Conservation (phyloP, 805 yeast species). For the Candida endomychidarum region DNA sequence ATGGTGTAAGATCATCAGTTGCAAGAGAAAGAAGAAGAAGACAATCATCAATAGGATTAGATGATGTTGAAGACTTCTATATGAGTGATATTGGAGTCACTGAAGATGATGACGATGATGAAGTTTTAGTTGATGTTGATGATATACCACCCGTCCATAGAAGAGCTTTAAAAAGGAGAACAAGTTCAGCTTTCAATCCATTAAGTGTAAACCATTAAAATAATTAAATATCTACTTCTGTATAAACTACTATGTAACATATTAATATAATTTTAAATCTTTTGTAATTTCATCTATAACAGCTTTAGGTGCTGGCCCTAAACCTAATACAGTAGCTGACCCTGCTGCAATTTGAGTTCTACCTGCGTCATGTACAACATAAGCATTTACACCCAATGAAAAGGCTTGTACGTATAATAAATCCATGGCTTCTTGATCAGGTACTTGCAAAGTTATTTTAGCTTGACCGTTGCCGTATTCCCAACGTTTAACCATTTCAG, state of each 20-base stretch:
- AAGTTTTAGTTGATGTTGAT: slow-evolving; percentile 39
- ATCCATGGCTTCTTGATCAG: slow-evolving; percentile 70
- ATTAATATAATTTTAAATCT: slow-evolving; percentile 66
- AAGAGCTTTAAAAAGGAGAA: slow-evolving; percentile 35
- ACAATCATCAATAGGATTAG: slow-evolving; percentile 42
- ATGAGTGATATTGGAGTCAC: slow-evolving; percentile 41
- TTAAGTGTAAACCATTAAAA: slow-evolving; percentile 22
- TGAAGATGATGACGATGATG: slow-evolving; percentile 31
- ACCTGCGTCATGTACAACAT: slow-evolving; percentile 93
- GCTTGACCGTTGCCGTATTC: slow-evolving; percentile 80
- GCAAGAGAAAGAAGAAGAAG: slow-evolving; percentile 32
- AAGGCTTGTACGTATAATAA: slow-evolving; percentile 77
- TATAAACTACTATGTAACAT: neutral
- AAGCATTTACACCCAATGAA: slow-evolving; percentile 72
- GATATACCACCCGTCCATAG: slow-evolving; percentile 26
- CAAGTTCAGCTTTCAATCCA: slow-evolving; percentile 45
- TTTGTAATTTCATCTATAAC: slow-evolving; percentile 82
- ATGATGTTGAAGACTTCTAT: slow-evolving; percentile 44
- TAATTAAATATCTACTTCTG: neutral
- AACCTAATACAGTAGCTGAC: slow-evolving; percentile 91
- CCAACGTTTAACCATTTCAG: slow-evolving; percentile 74
- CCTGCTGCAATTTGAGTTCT: slow-evolving; percentile 97
- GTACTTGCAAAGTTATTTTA: slow-evolving; percentile 80
- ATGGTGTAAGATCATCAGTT: slow-evolving; percentile 28
- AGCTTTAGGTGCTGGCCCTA: slow-evolving; percentile 92